Conservation (phyloP, 805 yeast species). For the Wickerhamomyces kurtzmanii region DNA sequence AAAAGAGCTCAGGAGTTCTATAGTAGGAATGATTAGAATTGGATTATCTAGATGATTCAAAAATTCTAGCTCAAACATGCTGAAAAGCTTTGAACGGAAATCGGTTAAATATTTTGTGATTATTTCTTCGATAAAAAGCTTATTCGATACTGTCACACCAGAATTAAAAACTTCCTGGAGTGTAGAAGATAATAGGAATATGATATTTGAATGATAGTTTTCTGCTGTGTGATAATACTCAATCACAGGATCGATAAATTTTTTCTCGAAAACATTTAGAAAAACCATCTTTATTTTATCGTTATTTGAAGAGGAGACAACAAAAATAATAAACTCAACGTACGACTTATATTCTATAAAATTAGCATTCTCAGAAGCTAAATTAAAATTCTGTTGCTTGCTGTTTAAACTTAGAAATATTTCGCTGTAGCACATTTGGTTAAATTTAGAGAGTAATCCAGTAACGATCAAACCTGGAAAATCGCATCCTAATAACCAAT, state of each 20-base stretch:
- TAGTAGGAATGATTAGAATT: too few species aligned
- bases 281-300: constrained; percentile 5
- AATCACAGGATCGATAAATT: constrained; percentile 5
- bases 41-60: too few species aligned
- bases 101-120: too few species aligned
- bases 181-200: constrained; percentile 5
- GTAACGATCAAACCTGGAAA: constrained; percentile 8
- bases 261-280: constrained; percentile 5
- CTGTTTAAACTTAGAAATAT: not conserved
- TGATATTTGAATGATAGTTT: constrained; percentile 1
- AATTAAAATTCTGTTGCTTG: not conserved
- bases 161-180: too few species aligned
- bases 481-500: constrained; percentile 12
- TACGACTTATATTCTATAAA: not conserved
- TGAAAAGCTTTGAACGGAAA: too few species aligned
- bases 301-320: constrained; percentile 5
- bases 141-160: too few species aligned
- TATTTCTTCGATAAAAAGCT: too few species aligned
- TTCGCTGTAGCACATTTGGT: constrained; percentile 6
- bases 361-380: not conserved
- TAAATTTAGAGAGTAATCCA: constrained; percentile 8
- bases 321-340: constrained; percentile 3
- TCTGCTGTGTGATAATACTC: constrained; percentile 1
- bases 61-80: too few species aligned
- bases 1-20: too few species aligned